phyloP scores from a whole-genome alignment of 345 rosid species.

The Salix arbutifolia region DNA sequence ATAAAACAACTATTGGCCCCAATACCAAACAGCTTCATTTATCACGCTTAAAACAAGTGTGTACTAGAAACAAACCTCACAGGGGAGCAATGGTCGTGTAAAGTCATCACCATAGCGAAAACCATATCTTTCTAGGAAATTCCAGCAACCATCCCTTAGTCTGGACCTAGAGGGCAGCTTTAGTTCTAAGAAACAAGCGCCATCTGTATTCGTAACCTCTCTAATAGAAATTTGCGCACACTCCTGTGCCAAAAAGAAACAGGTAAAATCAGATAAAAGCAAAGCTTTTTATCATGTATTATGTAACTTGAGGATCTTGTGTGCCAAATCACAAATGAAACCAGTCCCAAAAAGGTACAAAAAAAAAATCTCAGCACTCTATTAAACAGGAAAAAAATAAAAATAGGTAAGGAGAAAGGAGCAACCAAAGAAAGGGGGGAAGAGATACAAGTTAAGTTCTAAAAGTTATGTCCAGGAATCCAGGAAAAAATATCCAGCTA shows the following conservation, averaged over 20 bases:
- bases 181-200: conserved; percentile 59
- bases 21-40: background rate
- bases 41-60: conserved; percentile 6
- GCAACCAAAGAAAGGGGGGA: background rate
- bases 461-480: background rate
- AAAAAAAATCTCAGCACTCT: background rate
- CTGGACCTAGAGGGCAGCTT: conserved; percentile 57
- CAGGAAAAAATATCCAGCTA: background rate
- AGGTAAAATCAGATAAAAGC: background rate
- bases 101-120: conserved; percentile 58
- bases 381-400: background rate
- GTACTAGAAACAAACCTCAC: conserved; percentile 63
- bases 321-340: background rate
- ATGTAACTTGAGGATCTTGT: background rate
- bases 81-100: conserved; percentile 67
- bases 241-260: conserved; percentile 38
- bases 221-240: conserved; percentile 57
- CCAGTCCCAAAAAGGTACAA: background rate
- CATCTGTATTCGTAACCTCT: conserved; percentile 53
- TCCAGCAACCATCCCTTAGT: conserved; percentile 51
- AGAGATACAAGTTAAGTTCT: background rate
- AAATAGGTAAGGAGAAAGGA: background rate
- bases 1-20: conserved; percentile 3
- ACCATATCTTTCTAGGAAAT: conserved; percentile 83
- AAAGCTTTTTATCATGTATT: background rate